These are phyloP conservation scores for Schwanniomyces etchellsii DNA, from an alignment of 1,139 yeast species.

Conservation along the genomic window DNA sequence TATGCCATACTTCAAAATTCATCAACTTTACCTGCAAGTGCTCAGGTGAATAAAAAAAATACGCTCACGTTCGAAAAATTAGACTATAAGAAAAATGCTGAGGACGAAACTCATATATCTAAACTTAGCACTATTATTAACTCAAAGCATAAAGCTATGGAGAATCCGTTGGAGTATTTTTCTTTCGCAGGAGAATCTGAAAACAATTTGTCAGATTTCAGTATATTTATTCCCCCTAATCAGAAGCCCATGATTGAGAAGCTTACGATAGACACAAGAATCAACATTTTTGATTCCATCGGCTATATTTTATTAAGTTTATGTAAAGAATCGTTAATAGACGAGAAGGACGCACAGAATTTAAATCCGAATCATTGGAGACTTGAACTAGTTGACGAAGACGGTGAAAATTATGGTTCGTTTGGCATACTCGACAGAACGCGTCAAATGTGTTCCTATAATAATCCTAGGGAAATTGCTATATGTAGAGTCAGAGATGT, in stretches of 20 bases:
- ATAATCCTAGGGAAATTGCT: slow-evolving; percentile 61
- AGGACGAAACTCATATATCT: slow-evolving; percentile 11
- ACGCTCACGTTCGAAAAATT: slow-evolving; percentile 5
- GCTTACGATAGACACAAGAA: slow-evolving; percentile 37
- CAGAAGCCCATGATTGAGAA: slow-evolving; percentile 24
- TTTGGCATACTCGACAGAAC: slow-evolving; percentile 65
- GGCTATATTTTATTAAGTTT: slow-evolving; percentile 49
- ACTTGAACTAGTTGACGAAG: slow-evolving; percentile 69
- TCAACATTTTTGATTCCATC: slow-evolving; percentile 55
- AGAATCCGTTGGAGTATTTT: slow-evolving; percentile 51
- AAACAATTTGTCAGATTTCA: slow-evolving; percentile 20
- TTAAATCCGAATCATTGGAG: slow-evolving; percentile 61
- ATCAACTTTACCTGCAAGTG: not conserved
- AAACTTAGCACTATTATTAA: slow-evolving; percentile 38
- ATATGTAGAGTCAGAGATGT: slow-evolving; percentile 41
- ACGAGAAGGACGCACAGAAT: slow-evolving; percentile 9
- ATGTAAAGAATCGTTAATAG: slow-evolving; percentile 11
- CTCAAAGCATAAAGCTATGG: slow-evolving; percentile 28
- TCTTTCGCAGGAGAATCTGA: slow-evolving; percentile 34
- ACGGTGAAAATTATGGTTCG: slow-evolving; percentile 72
- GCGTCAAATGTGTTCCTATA: slow-evolving; percentile 50
- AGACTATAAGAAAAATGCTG: not conserved
- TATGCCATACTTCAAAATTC: too few relatives aligned
- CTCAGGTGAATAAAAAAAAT: not conserved
- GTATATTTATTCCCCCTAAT: slow-evolving; percentile 35